These are phyloP conservation scores for Fistulifera pelliculosa DNA, from an alignment of 108 stramenopile genomes.

Conservation along the genomic window DNA sequence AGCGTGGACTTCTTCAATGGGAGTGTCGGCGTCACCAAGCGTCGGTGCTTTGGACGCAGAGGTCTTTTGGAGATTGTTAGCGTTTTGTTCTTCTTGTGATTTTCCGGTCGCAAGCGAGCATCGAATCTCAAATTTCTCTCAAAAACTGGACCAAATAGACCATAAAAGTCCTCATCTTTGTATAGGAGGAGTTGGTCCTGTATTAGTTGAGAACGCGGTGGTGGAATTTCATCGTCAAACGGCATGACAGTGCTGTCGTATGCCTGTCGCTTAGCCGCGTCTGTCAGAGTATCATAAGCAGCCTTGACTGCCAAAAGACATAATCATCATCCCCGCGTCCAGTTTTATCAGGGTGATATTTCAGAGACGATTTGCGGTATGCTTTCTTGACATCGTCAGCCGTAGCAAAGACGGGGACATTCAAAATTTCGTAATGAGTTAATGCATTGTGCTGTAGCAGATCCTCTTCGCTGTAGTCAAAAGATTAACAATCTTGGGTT, in stretches of 20 bases:
- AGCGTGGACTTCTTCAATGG: conserved; percentile 74
- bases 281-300: conserved; percentile 85
- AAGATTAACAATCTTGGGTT: conserved; percentile 4
- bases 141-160: conserved; percentile 45
- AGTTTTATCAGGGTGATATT: conserved; percentile 79
- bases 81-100: conserved; percentile 6
- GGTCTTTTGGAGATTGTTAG: conserved; percentile 18
- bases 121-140: conserved; percentile 92
- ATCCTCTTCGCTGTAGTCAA: conserved; percentile 15
- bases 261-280: conserved; percentile 68
- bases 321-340: conserved; percentile 82
- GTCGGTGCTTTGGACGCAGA: conserved; percentile 45
- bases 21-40: conserved; percentile 82
- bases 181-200: conserved; percentile 5
- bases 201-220: conserved; percentile 14
- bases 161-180: conserved; percentile 29
- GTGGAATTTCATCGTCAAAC: conserved; percentile 93
- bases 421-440: conserved; percentile 63
- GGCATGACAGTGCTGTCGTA: conserved; percentile 89
- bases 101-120: conserved; percentile 28
- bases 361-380: conserved; percentile 73
- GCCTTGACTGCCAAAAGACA: conserved; percentile 93
- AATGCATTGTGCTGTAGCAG: conserved; percentile 22
- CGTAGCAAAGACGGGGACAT: conserved; percentile 45
- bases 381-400: conserved; percentile 67